Conservation (phyloP, 1,284 basidiomycete genomes). For the Butyriboletus appendiculatus region DNA sequence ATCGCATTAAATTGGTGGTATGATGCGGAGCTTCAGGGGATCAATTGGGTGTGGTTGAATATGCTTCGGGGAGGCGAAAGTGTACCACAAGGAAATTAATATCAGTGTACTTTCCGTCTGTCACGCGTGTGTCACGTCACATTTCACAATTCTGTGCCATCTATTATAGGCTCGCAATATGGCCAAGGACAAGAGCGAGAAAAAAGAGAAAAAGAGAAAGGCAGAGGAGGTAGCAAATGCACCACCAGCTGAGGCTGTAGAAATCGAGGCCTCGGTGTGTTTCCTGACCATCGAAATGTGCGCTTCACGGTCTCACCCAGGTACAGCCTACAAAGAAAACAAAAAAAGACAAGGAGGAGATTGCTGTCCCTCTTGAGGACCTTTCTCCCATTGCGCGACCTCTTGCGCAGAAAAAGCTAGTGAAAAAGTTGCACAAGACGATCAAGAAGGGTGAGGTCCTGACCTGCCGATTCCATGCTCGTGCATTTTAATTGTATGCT, state of each 20-base stretch:
- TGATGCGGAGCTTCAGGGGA: conserved; percentile 72
- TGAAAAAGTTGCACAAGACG: conserved; percentile 91
- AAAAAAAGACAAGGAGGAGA: conserved; percentile 64
- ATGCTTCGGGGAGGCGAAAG: conserved; percentile 52
- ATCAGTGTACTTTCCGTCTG: not conserved
- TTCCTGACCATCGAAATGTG: not conserved
- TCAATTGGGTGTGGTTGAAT: conserved; percentile 65
- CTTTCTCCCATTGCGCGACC: conserved; percentile 90
- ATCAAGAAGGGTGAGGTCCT: conserved; percentile 79
- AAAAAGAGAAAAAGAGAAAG: conserved; percentile 50
- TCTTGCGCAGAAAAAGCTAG: conserved; percentile 87
- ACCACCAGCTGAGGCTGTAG: conserved; percentile 45
- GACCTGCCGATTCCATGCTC: not conserved
- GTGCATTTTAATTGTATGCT: conserved; percentile 5
- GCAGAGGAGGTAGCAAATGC: conserved; percentile 36
- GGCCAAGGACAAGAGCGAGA: conserved; percentile 72
- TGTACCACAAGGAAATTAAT: conserved; percentile 35
- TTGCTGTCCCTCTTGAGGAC: conserved; percentile 75
- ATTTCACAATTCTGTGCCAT: not conserved
- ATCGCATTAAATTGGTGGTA: conserved; percentile 93
- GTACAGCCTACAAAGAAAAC: conserved; percentile 54
- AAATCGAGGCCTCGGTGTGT: conserved; percentile 50
- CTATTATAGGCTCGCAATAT: conserved; percentile 27
- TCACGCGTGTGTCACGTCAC: conserved; percentile 30
- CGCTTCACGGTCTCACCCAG: conserved; percentile 9